Evolutionary conservation across 1,284 basidiomycete species (phyloP), one percentile per base, ranked within the genome.

Genomic region (Leucoagaricus sp.): DNA sequence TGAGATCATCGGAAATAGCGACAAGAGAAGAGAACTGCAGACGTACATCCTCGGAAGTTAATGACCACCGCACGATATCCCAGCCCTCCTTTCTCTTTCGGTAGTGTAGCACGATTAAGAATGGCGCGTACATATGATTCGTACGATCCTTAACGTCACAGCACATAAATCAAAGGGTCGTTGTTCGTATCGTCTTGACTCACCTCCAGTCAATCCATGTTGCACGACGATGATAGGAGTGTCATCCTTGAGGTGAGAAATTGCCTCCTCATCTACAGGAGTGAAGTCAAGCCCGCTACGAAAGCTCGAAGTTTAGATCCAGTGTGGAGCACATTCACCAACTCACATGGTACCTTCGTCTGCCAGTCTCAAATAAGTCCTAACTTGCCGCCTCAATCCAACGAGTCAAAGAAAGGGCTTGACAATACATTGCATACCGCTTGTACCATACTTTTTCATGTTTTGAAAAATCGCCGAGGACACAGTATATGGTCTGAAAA

Each of bases 51-150:
- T 63, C 95, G 86, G 75, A 91, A 96, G 74, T 96, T 80, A 54
- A 95, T 83, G 7, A 97, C 94, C 4, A 93, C 87, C 2, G 85
- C 94, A 60, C 95, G 81, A 70, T 91, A 95, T 5, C 93, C 94
- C 45, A 96, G 76, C 2, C 94, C 94, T 29, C 92, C 93, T 62
- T 89, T 74, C 31, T 79, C 77, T 13, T 84, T 80, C 13, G 90
- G 82, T 23, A 83, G 79, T 62, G 85, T 86, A 8, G 88, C 87
- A 58, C 85, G 87, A 46, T 83, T 80, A 6, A 96, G 73, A 48
- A 96, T 79, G 25, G 91, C 86, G 59, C 93, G 79, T 41, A 97
- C 91, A 67, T 96, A 96, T 19, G 89, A 82, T 78, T 96, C 95
- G 69, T 95, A 85, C 12, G 91, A 93, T 25, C 93, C 89, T 92